phyloP scores from a whole-genome alignment of 2,329 filamentous ascomycete species.

The Colletotrichum cordylinicola region DNA sequence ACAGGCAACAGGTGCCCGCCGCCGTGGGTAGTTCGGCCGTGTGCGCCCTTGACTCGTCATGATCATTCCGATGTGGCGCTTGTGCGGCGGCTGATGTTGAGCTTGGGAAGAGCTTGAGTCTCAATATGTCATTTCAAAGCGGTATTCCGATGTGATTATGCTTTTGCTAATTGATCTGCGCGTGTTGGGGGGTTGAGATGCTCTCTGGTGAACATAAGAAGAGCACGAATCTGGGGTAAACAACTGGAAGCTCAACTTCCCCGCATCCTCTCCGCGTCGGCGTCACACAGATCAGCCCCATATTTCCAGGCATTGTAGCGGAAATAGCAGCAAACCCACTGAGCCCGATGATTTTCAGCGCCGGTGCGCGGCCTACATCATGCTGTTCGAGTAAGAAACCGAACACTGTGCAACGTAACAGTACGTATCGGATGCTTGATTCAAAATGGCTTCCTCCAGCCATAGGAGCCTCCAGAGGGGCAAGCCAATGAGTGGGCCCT shows the following conservation, averaged over 20 bases:
- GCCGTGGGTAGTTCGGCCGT: background rate
- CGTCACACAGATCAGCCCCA: background rate
- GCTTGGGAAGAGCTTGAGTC: background rate
- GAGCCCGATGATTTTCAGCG: background rate
- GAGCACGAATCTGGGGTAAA: background rate
- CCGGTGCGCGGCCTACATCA: background rate
- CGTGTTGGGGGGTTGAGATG: background rate
- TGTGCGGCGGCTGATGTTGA: background rate
- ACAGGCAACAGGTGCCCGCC: background rate
- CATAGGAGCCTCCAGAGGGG: background rate
- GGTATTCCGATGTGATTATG: background rate
- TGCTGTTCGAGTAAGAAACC: background rate
- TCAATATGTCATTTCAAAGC: background rate
- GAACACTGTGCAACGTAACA: background rate
- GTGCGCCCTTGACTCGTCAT: background rate
- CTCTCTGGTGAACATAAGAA: background rate
- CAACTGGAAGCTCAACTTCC: background rate
- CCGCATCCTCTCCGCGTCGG: background rate
- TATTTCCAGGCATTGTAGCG: background rate
- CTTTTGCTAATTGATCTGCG: background rate
- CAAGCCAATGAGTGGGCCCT: background rate
- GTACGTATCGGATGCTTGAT: background rate
- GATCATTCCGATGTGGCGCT: background rate
- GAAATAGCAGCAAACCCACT: background rate
- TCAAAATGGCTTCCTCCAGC: background rate